Percentiles rank a stretch among this genome's conserved stretches.
These are phyloP conservation scores for Pleurotus eryngii DNA, from an alignment of 768 basidiomycete species.

Conservation along the genomic window DNA sequence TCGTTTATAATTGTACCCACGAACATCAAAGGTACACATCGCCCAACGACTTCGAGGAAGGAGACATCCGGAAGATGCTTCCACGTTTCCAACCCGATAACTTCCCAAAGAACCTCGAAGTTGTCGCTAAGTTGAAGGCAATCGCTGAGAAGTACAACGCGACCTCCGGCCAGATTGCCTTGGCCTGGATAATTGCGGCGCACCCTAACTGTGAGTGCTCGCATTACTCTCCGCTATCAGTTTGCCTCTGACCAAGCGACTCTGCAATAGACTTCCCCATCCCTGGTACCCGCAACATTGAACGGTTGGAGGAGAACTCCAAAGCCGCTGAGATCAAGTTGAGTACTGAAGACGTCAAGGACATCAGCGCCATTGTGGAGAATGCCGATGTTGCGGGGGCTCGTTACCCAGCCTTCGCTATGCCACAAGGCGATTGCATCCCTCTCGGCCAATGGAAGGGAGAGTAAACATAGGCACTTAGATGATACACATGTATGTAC, in stretches of 20 bases:
- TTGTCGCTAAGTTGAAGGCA: slow-evolving; percentile 28
- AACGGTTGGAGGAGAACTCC: slow-evolving; percentile 21
- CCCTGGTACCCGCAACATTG: slow-evolving; percentile 17
- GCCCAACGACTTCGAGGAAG: slow-evolving; percentile 31
- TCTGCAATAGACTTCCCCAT: slow-evolving; percentile 20
- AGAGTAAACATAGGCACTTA: neutral
- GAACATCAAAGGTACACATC: slow-evolving; percentile 21
- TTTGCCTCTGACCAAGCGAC: neutral
- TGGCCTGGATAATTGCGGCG: slow-evolving; percentile 20
- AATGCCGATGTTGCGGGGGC: slow-evolving; percentile 20
- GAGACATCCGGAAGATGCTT: slow-evolving; percentile 27
- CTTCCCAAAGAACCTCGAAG: slow-evolving; percentile 40
- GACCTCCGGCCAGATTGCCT: slow-evolving; percentile 27
- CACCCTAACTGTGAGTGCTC: slow-evolving; percentile 15
- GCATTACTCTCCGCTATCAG: neutral
- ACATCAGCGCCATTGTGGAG: slow-evolving; percentile 17
- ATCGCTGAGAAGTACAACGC: slow-evolving; percentile 27
- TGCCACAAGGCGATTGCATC: slow-evolving; percentile 19
- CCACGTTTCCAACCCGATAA: slow-evolving; percentile 35
- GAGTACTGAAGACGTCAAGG: slow-evolving; percentile 16
- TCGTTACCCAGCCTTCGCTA: slow-evolving; percentile 14
- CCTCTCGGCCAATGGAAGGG: slow-evolving; percentile 15
- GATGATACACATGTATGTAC: too few species aligned
- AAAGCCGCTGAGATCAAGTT: slow-evolving; percentile 14
- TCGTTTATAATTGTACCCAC: too few species aligned